Evolutionary conservation across 179 eudicot species (phyloP), one percentile per base, ranked within the genome.

Genomic region (Amaranthus tricolor): DNA sequence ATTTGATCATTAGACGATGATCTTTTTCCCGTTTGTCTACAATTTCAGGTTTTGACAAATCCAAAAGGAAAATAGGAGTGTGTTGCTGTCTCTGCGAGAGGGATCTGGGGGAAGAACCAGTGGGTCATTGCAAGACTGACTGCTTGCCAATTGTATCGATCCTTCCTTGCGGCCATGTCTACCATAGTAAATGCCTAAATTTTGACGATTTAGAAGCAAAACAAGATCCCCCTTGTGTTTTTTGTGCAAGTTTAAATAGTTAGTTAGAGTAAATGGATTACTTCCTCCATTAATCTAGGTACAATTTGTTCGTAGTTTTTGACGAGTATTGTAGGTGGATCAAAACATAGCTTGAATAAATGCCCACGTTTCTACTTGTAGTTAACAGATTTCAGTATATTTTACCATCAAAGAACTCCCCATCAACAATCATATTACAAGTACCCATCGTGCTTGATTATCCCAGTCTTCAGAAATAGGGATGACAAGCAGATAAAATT

Each of bases 91-190:
- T 69, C 0, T 69, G 72, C 9, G 72, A 69, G 49, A 2, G 24
- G n/a, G 72, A 69, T 40, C 45, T 69, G 21, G 44, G 60, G 20
- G 20, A 13, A 14, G 49, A 47, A 69, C 72, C 72, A 53, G 17
- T 20, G 12, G 17, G 43, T 6, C 0, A 19, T 12, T 0, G 19
- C 4, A 58, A 67, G 9, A 0, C 7, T 6, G 59, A 53, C 10
- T 53, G 3, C 19, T 8, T 53, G 31, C 72, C 72, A 53, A 49
- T 69, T 31, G 61, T 31, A 69, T 60, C 72, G 8, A 15, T 69
- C 45, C 60, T 69, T n/a, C 21, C 72, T 69, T 69, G 72, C 54
- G 72, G 61, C 13, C 72, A 69, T 69, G 9, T 44, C 61, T 69
- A 52, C 61, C 72, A 69, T 31, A 13, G 15, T 53, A 13, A 53